Conservation (phyloP, 129 eudicot species). For the Arctium lappa region DNA sequence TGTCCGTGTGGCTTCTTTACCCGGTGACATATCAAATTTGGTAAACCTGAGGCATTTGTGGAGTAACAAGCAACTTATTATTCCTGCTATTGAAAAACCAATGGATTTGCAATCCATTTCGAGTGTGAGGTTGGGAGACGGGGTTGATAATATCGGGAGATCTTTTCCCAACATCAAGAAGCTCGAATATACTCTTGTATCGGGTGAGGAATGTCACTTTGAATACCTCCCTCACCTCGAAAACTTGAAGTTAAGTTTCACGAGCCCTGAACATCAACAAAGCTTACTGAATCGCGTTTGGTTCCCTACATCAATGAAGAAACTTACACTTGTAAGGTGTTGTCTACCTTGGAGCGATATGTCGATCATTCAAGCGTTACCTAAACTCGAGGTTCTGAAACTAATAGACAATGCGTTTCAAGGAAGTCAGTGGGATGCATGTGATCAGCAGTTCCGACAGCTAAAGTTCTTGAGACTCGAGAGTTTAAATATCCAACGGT, state of each 20-base stretch:
- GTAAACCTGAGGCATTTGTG: constrained; percentile 13
- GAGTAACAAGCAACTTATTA: not conserved
- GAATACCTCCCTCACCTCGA: not conserved
- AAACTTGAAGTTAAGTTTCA: not conserved
- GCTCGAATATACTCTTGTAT: not conserved
- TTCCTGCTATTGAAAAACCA: not conserved
- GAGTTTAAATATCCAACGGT: no score
- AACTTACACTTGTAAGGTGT: not conserved
- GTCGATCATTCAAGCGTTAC: not conserved
- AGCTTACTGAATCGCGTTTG: no score
- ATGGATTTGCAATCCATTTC: constrained; percentile 10
- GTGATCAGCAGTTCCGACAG: not conserved
- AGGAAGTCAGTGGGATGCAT: not conserved
- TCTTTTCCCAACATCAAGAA: constrained; percentile 2
- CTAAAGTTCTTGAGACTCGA: no score
- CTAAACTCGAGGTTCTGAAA: constrained; percentile 8
- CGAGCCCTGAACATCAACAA: no score
- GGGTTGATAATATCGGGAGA: not conserved
- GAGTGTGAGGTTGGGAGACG: not conserved
- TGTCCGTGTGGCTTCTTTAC: not conserved
- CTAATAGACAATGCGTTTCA: not conserved
- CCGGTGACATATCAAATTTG: constrained; percentile 2
- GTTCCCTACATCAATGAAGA: not conserved
- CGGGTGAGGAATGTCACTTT: not conserved
- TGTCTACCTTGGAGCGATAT: not conserved